phyloP scores from a whole-genome alignment of 257 asterid genomes.

The Solanum ossicruentum region DNA sequence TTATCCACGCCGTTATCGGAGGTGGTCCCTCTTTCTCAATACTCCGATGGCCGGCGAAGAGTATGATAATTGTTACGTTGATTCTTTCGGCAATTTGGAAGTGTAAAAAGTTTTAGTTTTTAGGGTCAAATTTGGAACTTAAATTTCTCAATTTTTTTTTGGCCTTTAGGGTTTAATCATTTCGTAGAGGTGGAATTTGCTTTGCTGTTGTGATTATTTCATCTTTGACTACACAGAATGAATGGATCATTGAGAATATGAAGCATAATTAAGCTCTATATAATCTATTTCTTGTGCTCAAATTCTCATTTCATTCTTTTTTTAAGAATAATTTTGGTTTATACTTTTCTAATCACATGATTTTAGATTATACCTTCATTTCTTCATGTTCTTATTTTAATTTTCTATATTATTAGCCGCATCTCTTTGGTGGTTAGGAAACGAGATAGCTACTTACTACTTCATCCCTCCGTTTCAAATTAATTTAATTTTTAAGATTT shows the following conservation, averaged over 20 bases:
- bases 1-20: constrained; percentile 88
- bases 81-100: background rate
- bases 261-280: background rate
- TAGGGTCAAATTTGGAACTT: background rate
- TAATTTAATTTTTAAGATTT: too few relatives aligned
- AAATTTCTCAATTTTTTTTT: background rate
- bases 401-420: background rate
- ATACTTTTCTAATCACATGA: background rate
- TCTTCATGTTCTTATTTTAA: background rate
- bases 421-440: background rate
- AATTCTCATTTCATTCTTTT: background rate
- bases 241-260: background rate
- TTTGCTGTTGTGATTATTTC: background rate
- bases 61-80: constrained; percentile 6
- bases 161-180: background rate
- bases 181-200: background rate
- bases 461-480: too few relatives aligned
- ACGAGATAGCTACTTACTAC: too few relatives aligned
- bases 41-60: constrained; percentile 78
- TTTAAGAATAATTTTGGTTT: background rate
- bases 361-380: background rate
- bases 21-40: constrained; percentile 93
- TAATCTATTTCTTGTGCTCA: background rate
- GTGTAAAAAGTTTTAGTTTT: constrained; percentile 10
- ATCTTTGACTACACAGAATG: background rate